A percentile compares a stretch with the other conserved stretches of the same genome.
Evolutionary conservation across 192 early-diverging fungal species (phyloP).

Genomic region (Coemansia asiatica): DNA sequence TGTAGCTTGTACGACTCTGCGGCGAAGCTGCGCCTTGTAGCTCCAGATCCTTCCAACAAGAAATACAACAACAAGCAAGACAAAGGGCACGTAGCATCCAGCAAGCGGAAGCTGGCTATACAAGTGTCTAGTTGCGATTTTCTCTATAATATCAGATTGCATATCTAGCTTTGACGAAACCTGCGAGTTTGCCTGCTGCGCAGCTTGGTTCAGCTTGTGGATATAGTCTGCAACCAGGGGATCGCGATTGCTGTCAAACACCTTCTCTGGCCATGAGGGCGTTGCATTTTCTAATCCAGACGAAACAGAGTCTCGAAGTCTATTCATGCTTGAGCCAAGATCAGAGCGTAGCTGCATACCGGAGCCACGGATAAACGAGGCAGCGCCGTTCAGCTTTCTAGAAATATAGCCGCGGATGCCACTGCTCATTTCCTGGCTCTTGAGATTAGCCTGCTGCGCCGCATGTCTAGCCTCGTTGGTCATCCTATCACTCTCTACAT

Average conservation of each 20-base stretch:
- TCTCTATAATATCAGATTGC: conserved; percentile 27
- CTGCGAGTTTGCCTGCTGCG: conserved; percentile 31
- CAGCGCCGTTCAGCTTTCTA: conserved; percentile 3
- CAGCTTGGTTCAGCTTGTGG: conserved; percentile 28
- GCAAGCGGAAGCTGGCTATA: conserved; percentile 29
- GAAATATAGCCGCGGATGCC: conserved; percentile 7
- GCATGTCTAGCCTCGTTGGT: conserved; percentile 12
- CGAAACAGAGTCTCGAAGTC: conserved; percentile 29
- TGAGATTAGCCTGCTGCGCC: background rate
- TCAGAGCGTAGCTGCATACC: conserved; percentile 34
- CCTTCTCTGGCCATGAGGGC: conserved; percentile 43
- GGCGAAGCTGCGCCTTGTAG: conserved; percentile 19
- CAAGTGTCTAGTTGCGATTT: conserved; percentile 19
- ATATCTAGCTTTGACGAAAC: conserved; percentile 29
- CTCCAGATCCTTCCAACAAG: conserved; percentile 14
- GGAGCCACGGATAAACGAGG: conserved; percentile 22
- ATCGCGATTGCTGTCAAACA: conserved; percentile 31
- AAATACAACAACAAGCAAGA: conserved; percentile 20
- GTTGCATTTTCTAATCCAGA: conserved; percentile 11
- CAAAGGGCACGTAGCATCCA: conserved; percentile 25
- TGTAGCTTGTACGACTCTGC: conserved; percentile 7
- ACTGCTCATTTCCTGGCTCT: conserved; percentile 2
- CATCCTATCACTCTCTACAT: conserved; percentile 10
- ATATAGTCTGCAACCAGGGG: conserved; percentile 26
- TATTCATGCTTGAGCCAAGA: conserved; percentile 19